Evolutionary conservation across 108 stramenopile genomes (phyloP), one percentile per base, ranked within the genome.

Genomic region (Nitzschia putrida): DNA sequence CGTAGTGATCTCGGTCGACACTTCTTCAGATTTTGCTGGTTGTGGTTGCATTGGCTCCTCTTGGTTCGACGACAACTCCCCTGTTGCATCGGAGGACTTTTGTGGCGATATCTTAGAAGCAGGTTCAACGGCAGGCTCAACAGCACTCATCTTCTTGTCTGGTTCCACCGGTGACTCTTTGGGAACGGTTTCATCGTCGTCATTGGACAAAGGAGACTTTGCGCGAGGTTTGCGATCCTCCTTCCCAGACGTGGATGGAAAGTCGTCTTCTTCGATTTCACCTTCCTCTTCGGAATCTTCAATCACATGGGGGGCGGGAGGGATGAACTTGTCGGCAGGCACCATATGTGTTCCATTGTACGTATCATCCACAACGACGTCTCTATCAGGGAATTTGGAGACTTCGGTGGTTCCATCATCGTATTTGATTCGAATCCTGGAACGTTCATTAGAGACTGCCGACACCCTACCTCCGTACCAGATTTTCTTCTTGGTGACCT

Each of bases 391-490:
- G 76, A 91, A 94, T 59, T 87, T 79, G 25, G 90, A 53, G 1
- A 87, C 52, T 65, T 94, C 93, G 21, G 76, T 68, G 0, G 93
- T 90, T 16, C 89, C 87, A 68, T 94, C 93, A 65, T 94, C 93
- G 66, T 94, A 94, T 53, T 85, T 83, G 53, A 94, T 91, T 45
- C 75, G 58, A 16, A 94, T 82, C 60, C 83, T 85, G 29, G 76
- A 55, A 5, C 90, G 84, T 12, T 76, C 74, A 22, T 73, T 80
- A 0, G 74, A 72, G 8, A 80, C 72, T 16, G 61, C 61, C 8
- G 74, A 66, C 20, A 94, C 79, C 53, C 79, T 60, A 12, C 93
- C 93, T 0, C 90, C 93, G 50, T 86, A 94, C 87, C 87, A 94
- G 66, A 80, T 87, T 18, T 80, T 63, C 29, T 86, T 89, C n/a